Conservation (phyloP, 768 basidiomycete species). For the Suillus brevipes region DNA sequence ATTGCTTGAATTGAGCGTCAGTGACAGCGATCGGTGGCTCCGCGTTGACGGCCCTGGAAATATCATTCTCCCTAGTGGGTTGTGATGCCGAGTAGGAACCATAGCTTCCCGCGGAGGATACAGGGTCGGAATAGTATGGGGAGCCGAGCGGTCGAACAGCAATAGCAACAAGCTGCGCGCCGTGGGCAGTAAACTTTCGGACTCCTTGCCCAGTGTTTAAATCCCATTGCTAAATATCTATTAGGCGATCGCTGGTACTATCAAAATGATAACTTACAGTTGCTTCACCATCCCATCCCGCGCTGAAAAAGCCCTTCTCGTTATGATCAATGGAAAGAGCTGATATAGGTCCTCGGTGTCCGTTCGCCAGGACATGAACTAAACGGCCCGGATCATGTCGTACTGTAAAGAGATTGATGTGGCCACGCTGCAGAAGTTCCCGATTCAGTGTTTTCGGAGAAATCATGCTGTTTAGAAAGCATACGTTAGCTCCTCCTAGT, state of each 20-base stretch:
- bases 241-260: constrained; percentile 10
- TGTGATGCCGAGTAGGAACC: constrained; percentile 17
- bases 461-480: constrained; percentile 26
- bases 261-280: constrained; percentile 51
- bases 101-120: constrained; percentile 25
- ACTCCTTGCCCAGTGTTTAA: constrained; percentile 84
- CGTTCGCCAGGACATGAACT: constrained; percentile 63
- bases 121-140: constrained; percentile 32
- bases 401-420: constrained; percentile 89
- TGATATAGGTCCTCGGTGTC: constrained; percentile 82
- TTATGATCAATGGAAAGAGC: constrained; percentile 78
- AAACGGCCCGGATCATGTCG: constrained; percentile 88
- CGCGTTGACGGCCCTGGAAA: constrained; percentile 21
- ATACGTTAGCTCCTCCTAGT: constrained; percentile 82
- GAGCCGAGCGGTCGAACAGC: constrained; percentile 67
- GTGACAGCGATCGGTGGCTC: constrained; percentile 21
- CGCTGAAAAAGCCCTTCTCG: constrained; percentile 86
- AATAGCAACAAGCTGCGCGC: constrained; percentile 80
- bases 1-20: constrained; percentile 15
- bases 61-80: constrained; percentile 16
- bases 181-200: constrained; percentile 78
- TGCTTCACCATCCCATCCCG: constrained; percentile 92
- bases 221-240: constrained; percentile 85
- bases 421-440: constrained; percentile 61
- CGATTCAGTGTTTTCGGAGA: constrained; percentile 11